Base-by-base conservation (phyloP, 331 rosid species). In the Quercus phellos region DNA sequence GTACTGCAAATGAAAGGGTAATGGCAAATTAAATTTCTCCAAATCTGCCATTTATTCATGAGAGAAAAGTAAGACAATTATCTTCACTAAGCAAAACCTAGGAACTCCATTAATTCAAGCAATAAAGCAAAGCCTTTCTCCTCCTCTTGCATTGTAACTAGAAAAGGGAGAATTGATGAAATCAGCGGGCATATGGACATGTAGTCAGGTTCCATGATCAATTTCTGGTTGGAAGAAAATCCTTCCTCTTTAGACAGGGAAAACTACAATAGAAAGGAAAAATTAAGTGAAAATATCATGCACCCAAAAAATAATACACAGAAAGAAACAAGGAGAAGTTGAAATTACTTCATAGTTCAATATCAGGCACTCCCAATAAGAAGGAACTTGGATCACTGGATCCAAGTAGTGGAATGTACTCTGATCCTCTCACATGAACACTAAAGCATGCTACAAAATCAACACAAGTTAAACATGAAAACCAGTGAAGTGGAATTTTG, bases 371-470 rank as follows among this genome's bases (percentile, higher is more conserved):
- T 58, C 91, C 99, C 76, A 84, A 84, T 70, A 87, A 79, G 87
- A 92, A 89, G 24, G 94, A 92, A 82, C 87, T 85, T 55, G 92
- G 90, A 84, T 92, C 93, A 32, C 84, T 59, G 11, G 95, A 87
- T 75, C 97, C 95, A 27, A 85, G 85, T 14, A 88, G 90, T 5
- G 97, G 95, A 86, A 87, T 88, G 82, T 90, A 94, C 84, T 94
- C 97, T 4, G 93, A 92, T 79, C 99, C 97, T 82, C 99, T 92
- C 83, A 94, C 99, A 72, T 87, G 99, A 68, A 88, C 97, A 79
- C 95, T 81, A 84, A 85, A 94, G 92, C 99, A 94, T 82, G 99
- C 99, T 94, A 84, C 92, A 82, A 19, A 76, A 83, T 85, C 35
- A 80, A 54, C 22, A 3, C 56, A 24, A 74, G 53, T 13, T 29